Conservation (phyloP, 441 rosid genomes). For the Gossypium aridum region DNA sequence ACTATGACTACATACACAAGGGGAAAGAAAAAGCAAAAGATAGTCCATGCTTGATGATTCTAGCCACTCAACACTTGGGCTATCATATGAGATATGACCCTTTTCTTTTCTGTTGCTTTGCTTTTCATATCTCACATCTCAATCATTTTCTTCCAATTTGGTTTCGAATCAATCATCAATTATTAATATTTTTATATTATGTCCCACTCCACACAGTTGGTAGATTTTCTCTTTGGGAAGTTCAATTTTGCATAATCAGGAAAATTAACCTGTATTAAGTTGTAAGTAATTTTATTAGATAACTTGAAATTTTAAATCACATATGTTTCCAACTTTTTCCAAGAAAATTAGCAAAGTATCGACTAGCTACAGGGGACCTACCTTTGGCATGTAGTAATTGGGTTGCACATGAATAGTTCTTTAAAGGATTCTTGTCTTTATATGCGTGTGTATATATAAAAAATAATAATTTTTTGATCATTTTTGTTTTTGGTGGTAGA, state of each 20-base stretch:
- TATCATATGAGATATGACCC: not conserved
- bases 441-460: not conserved
- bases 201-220: not conserved
- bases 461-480: not conserved
- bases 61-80: not conserved
- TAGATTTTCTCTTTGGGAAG: not conserved
- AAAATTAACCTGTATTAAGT: not conserved
- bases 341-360: not conserved
- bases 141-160: not conserved
- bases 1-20: not conserved
- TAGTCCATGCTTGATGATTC: not conserved
- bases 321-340: not conserved
- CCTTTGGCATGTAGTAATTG: not conserved
- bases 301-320: not conserved
- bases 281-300: not conserved
- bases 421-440: not conserved
- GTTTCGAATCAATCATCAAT: not conserved
- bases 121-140: not conserved
- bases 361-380: not conserved
- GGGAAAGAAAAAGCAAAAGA: not conserved
- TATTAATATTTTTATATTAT: not conserved
- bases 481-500: not conserved
- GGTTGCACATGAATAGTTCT: not conserved
- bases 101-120: not conserved
- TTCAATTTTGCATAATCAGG: too few relatives aligned